These are phyloP conservation scores for Verticillium albo-atrum DNA, from an alignment of 2,329 filamentous ascomycete genomes.

Conservation along the genomic window DNA sequence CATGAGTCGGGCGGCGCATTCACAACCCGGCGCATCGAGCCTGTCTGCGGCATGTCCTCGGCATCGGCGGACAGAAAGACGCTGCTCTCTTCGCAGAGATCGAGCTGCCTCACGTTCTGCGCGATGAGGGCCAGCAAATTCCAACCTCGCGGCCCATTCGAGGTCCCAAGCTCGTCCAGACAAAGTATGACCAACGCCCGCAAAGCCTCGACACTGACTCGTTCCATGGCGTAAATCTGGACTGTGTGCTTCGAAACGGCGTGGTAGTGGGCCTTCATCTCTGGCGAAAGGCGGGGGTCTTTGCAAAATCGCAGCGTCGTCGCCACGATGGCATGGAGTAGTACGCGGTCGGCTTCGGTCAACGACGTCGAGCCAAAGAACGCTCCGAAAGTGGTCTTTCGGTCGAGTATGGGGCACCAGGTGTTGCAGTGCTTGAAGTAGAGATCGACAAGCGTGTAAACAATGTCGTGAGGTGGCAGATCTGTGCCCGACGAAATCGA, in stretches of 20 bases:
- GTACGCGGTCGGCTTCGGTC: conserved; percentile 31
- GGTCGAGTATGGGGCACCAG: conserved; percentile 45
- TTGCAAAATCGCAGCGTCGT: conserved; percentile 37
- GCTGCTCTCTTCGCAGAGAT: conserved; percentile 32
- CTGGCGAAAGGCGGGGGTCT: conserved; percentile 29
- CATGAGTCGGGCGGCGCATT: conserved; percentile 33
- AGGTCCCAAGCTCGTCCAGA: conserved; percentile 36
- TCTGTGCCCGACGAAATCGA: conserved; percentile 36
- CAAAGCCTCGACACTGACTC: conserved; percentile 32
- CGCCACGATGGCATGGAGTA: conserved; percentile 39
- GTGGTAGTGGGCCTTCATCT: conserved; percentile 33
- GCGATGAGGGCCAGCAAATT: conserved; percentile 33
- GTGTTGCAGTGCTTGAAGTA: conserved; percentile 63
- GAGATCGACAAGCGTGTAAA: conserved; percentile 55
- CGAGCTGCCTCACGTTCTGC: conserved; percentile 33
- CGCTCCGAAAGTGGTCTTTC: conserved; percentile 33
- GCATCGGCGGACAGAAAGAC: conserved; percentile 28
- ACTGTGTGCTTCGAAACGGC: conserved; percentile 32
- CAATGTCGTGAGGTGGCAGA: conserved; percentile 54
- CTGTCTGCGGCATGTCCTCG: conserved; percentile 25
- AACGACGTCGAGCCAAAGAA: conserved; percentile 36
- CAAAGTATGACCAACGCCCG: conserved; percentile 35
- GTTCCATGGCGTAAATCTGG: conserved; percentile 36
- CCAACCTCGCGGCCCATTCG: conserved; percentile 37
- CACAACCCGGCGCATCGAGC: conserved; percentile 27